phyloP scores from a whole-genome alignment of 116 monocot genomes.

The Zostera marina region DNA sequence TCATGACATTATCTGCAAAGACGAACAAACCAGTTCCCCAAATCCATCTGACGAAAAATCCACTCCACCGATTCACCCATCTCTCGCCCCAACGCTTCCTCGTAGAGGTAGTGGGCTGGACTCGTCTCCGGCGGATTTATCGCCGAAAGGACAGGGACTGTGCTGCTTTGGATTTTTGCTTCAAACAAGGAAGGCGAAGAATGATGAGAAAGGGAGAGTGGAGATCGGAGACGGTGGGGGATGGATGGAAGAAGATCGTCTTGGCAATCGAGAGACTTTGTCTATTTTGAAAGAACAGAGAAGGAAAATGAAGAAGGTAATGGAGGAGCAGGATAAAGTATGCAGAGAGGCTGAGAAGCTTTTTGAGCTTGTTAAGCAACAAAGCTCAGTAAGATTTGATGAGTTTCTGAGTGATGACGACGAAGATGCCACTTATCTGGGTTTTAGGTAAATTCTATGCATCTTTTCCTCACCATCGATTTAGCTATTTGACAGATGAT shows the following conservation, averaged over 20 bases:
- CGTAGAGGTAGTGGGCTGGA: background rate
- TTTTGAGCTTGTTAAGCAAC: slow-evolving; percentile 20
- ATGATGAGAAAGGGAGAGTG: background rate
- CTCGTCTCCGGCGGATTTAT: background rate
- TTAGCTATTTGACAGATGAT: too few species aligned
- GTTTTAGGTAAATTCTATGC: background rate
- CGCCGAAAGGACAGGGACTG: slow-evolving; percentile 7
- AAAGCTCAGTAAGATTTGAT: slow-evolving; percentile 23
- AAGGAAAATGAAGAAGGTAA: slow-evolving; percentile 14
- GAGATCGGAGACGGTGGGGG: background rate
- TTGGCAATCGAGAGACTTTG: slow-evolving; percentile 4
- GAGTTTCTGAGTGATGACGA: slow-evolving; percentile 8
- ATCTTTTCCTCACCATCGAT: background rate
- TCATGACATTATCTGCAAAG: background rate
- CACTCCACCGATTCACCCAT: background rate
- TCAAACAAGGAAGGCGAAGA: background rate
- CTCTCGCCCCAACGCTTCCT: background rate
- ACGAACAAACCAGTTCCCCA: background rate
- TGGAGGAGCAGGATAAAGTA: slow-evolving; percentile 33
- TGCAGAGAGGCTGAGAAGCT: slow-evolving; percentile 29
- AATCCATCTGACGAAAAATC: background rate
- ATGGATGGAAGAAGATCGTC: slow-evolving; percentile 7
- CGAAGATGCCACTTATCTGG: slow-evolving; percentile 1
- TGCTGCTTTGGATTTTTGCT: slow-evolving; percentile 29
- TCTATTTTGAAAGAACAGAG: slow-evolving; percentile 13